Base-by-base conservation (phyloP, 176 grass and related monocot genomes). In the Alloteropsis semialata region DNA sequence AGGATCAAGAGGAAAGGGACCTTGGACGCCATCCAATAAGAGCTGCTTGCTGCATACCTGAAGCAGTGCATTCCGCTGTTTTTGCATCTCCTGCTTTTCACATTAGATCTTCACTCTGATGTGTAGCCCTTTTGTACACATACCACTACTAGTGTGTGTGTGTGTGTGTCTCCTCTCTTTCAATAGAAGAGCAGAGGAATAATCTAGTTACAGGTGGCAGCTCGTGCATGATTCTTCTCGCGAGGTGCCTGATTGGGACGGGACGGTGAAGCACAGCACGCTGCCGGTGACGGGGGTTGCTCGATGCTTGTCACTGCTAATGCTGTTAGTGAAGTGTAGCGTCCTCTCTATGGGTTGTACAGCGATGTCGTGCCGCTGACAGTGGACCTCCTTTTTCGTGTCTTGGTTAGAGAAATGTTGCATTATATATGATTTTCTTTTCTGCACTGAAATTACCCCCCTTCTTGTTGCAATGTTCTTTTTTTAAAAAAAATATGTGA, bases 1-100 rank as follows among this genome's bases (percentile, higher is more conserved):
- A 89, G 92, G 88, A 94, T 90, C 69, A 97, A 81, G 83, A 94
- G 83, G 70, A 88, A 74, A 51, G 48, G 77, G 42, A 84, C 48
- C 54, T 54, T 10, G 34, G 83, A 90, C 54, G 67, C 61, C 0
- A 74, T 64, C 39, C 63, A 84, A 62, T 92, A 49, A 88, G 12
- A 83, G 3, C 65, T 30, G 27, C 49, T 25, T 56, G 6, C 45
- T 11, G 45, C 16, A 25, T 12, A 16, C 12, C 32, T 70, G n/a
- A 27, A 46, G 21, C 64, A n/a, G 14, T 6, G 36, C 16, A 29
- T 25, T 42, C 37, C 67, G 1, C 68, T 18, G 13, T 24, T 82
- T 19, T 3, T 28, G 5, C 25, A 0, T 76, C 15, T 50, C 64
- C 1, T 48, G 19, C 30, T 28, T 33, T 24, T 25, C 29, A 29